Evolutionary conservation across 495 filamentous ascomycete species (phyloP).

Genomic region (Clohesyomyces aquaticus): DNA sequence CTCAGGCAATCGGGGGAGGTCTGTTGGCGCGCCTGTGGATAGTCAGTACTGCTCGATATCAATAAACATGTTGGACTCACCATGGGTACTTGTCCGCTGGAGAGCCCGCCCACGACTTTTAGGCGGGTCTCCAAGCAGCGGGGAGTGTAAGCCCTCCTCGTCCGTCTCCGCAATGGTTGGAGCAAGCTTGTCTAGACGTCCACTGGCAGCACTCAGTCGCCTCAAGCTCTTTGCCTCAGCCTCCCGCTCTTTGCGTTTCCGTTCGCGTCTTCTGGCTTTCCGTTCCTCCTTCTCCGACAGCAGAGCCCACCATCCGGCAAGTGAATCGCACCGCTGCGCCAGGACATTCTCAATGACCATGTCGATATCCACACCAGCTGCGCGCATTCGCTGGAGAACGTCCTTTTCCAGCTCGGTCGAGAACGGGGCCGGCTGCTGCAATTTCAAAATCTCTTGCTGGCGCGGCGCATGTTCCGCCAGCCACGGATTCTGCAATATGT

Average conservation of each 20-base stretch:
- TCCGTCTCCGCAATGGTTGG: slow-evolving; percentile 73
- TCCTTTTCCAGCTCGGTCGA: slow-evolving; percentile 88
- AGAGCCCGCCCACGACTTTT: slow-evolving; percentile 45
- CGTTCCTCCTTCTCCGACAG: slow-evolving; percentile 94
- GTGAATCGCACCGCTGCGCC: slow-evolving; percentile 80
- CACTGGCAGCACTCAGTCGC: slow-evolving; percentile 83
- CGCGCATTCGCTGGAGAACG: slow-evolving; percentile 89
- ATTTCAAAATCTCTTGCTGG: slow-evolving; percentile 86
- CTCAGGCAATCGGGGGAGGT: slow-evolving; percentile 76
- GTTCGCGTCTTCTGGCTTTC: slow-evolving; percentile 80
- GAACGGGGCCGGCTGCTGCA: slow-evolving; percentile 83
- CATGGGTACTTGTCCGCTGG: slow-evolving; percentile 41
- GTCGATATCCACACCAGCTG: slow-evolving; percentile 93
- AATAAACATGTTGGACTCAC: slow-evolving; percentile 37
- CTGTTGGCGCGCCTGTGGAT: slow-evolving; percentile 48
- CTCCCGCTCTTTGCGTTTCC: slow-evolving; percentile 83
- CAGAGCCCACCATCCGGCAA: slow-evolving; percentile 96
- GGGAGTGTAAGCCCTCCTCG: slow-evolving; percentile 62
- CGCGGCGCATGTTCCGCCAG: slow-evolving; percentile 84
- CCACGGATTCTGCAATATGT: slow-evolving; percentile 88
- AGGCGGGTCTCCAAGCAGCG: slow-evolving; percentile 46
- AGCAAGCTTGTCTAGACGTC: slow-evolving; percentile 77
- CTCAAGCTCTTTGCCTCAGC: slow-evolving; percentile 77
- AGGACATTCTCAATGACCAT: slow-evolving; percentile 92
- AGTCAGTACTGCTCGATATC: background rate